Evolutionary conservation across 2,329 filamentous ascomycete genomes (phyloP), one percentile per base, ranked within the genome.

Genomic region (Harringtonia lauricola): DNA sequence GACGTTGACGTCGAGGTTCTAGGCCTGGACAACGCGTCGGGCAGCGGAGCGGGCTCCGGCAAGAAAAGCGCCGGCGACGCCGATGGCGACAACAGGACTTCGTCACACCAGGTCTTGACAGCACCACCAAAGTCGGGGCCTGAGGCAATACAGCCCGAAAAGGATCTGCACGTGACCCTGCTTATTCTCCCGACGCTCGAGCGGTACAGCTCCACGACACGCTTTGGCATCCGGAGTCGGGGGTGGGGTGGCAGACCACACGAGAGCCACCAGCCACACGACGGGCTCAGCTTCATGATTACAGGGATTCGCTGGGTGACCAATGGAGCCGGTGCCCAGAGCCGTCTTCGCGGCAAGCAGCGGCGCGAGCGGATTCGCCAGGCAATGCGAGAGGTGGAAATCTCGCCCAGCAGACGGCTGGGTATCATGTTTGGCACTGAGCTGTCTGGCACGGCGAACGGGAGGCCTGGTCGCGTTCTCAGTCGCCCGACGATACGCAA

Each of bases 261-360:
- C 45, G 45, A 42, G 9, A 19, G 42, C 37, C 56, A 53, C 22
- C 49, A 56, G 24, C 42, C 50, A 9, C 88, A 95, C 56, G 88
- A 94, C 53, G 89, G 89, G 3, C 76, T 95, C 60, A 95, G 88
- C 59, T 96, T 86, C 63, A 87, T 84, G 72, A 76, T 98, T 39
- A 71, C 80, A 48, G 78, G 79, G 42, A 75, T 95, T 12, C 79
- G 87, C 42, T 96, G 89, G 81, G 85, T 95, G 0, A 81, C 86
- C 49, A 74, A 78, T 50, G 88, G 92, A 13, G 82, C 76, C 0
- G 71, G 70, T 49, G 73, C 65, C 45, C 72, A 77, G 55, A 70
- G 70, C 24, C 62, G 74, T 38, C 64, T 78, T 2, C 64, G 74
- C 4, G 75, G 75, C 41, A 72, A 73, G 53, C 75, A 64, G 1